Evolutionary conservation across 2,329 filamentous ascomycete genomes (phyloP).

Genomic region (Verruconis gallopava): DNA sequence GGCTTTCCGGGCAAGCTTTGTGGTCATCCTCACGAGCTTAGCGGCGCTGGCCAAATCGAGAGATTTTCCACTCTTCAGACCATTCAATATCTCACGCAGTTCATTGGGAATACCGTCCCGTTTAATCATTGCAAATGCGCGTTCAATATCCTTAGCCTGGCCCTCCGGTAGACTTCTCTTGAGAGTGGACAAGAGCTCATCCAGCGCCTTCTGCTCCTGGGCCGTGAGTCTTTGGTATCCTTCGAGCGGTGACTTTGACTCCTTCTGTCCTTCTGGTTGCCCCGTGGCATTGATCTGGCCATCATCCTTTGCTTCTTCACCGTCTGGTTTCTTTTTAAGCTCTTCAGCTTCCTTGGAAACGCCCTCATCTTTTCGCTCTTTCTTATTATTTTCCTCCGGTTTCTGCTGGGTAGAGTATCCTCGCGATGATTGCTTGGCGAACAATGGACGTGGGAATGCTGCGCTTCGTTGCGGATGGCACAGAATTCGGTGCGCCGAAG

Average conservation of each 20-base stretch:
- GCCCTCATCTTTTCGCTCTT: conserved; percentile 14
- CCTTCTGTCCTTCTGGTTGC: conserved; percentile 27
- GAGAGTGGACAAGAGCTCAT: conserved; percentile 42
- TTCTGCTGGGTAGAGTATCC: conserved; percentile 31
- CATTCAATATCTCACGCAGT: conserved; percentile 49
- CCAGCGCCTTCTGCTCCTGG: conserved; percentile 45
- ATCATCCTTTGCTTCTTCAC: conserved; percentile 17
- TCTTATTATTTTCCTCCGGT: conserved; percentile 27
- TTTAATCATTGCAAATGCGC: conserved; percentile 47
- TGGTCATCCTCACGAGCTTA: conserved; percentile 45
- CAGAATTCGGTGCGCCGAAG: no score
- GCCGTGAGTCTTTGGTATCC: conserved; percentile 35
- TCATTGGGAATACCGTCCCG: conserved; percentile 57
- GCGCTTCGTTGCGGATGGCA: conserved; percentile 6
- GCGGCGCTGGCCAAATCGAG: conserved; percentile 44
- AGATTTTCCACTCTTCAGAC: conserved; percentile 34
- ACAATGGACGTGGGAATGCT: conserved; percentile 4
- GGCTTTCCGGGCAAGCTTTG: conserved; percentile 41
- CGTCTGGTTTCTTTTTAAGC: conserved; percentile 17
- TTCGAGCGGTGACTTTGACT: conserved; percentile 19
- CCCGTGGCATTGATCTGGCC: conserved; percentile 26
- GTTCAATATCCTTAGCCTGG: conserved; percentile 47
- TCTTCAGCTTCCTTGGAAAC: conserved; percentile 14
- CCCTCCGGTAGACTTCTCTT: conserved; percentile 47
- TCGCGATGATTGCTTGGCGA: conserved; percentile 3